Evolutionary conservation across 495 filamentous ascomycete species (phyloP), one percentile per base, ranked within the genome.

Genomic region (Bombardia bombarda): DNA sequence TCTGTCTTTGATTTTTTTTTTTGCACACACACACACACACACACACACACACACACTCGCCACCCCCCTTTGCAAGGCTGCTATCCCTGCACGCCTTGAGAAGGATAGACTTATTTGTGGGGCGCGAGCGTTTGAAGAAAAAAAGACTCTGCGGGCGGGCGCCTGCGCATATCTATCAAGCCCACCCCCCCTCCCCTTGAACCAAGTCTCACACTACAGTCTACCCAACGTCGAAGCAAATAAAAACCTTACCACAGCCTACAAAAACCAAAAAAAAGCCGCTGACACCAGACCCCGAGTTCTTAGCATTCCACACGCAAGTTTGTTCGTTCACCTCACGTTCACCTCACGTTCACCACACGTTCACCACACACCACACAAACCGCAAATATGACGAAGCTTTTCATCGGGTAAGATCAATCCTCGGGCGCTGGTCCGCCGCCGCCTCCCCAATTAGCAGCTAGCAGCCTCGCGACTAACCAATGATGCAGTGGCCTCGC

Each of bases 371-470:
- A 30, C 12, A 20, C 17, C 44, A 19, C 22, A 51, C 60, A 74
- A 51, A n/a, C n/a, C n/a, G n/a, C n/a, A n/a, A n/a, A n/a, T 42
- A 94, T 94, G 88, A 77, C 87, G 22, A 95, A 95, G 63, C 72
- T 95, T 43, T 95, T 93, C 62, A 83, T 95, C 57, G 88, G 88
- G 88, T 93, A 74, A 67, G 81, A 42, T 32, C 28, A 5, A 30
- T 16, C 12, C 28, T 5, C 23, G 35, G 35, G 10, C 42, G 25
- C 24, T 12, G n/a, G 22, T 13, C 32, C 16, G 17, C 25, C 23
- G 22, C n/a, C 19, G 16, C 17, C 18, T 14, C 28, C 20, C 25
- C 33, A 25, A 12, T 30, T 26, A 6, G 14, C 16, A 7, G 5
- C 21, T 18, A 20, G 23, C 6, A 23, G 16, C 10, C 8, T 1